A percentile compares a stretch with the other conserved stretches of the same genome.
These are phyloP conservation scores for Epichloe typhina DNA, from an alignment of 2,329 filamentous ascomycete genomes.

Conservation along the genomic window DNA sequence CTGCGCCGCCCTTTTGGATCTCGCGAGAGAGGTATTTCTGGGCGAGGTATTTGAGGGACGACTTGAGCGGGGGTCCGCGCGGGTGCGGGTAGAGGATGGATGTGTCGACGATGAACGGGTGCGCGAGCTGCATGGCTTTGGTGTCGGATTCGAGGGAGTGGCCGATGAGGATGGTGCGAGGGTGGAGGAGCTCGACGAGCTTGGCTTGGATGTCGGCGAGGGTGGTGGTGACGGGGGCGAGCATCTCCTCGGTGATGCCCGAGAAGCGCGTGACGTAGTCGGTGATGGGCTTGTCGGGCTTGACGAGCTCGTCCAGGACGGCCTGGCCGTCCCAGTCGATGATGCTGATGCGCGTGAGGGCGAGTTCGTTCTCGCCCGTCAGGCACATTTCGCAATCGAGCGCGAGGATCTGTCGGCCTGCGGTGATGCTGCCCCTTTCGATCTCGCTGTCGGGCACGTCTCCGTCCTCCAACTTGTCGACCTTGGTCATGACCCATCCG, in stretches of 20 bases:
- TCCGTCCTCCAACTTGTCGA: slow-evolving; percentile 54
- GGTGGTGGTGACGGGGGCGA: slow-evolving; percentile 71
- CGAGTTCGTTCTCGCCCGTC: slow-evolving; percentile 65
- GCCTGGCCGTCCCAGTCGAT: slow-evolving; percentile 74
- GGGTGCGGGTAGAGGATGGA: slow-evolving; percentile 82
- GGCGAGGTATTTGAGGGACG: slow-evolving; percentile 76
- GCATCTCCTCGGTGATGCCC: slow-evolving; percentile 78
- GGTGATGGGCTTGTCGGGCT: slow-evolving; percentile 73
- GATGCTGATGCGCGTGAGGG: slow-evolving; percentile 79
- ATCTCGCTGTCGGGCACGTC: slow-evolving; percentile 56
- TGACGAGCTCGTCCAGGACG: slow-evolving; percentile 82
- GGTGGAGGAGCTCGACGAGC: slow-evolving; percentile 58
- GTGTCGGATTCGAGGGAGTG: slow-evolving; percentile 77
- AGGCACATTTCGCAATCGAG: slow-evolving; percentile 98
- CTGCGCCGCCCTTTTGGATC: slow-evolving; percentile 67
- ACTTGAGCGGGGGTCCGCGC: slow-evolving; percentile 78
- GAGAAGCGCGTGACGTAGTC: slow-evolving; percentile 90
- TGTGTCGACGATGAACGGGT: slow-evolving; percentile 90
- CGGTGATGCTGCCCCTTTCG: slow-evolving; percentile 70
- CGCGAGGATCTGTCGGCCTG: slow-evolving; percentile 64
- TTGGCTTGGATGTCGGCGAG: slow-evolving; percentile 70
- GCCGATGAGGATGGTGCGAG: slow-evolving; percentile 61
- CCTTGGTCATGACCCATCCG: slow-evolving; percentile 74
- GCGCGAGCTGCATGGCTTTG: slow-evolving; percentile 69
- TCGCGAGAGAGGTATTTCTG: slow-evolving; percentile 76